Evolutionary conservation across 2,329 filamentous ascomycete genomes (phyloP).

Genomic region (Xylariaceae sp.): DNA sequence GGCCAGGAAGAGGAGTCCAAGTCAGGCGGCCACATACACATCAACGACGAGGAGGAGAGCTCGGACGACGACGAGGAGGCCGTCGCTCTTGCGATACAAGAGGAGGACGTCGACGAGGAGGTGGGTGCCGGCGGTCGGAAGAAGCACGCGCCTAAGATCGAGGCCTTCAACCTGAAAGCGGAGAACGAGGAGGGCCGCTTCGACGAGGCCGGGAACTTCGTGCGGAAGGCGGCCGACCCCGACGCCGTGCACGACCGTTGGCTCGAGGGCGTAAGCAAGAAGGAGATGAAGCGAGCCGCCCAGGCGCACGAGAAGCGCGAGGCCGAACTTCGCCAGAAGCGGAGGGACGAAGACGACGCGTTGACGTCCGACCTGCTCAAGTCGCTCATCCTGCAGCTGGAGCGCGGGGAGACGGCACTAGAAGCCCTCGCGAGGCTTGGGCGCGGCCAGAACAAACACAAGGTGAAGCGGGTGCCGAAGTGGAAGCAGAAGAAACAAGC

Average conservation of each 20-base stretch:
- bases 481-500: constrained; percentile 68
- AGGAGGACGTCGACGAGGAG: constrained; percentile 78
- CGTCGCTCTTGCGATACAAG: constrained; percentile 67
- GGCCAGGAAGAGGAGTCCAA: constrained; percentile 73
- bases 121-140: constrained; percentile 87
- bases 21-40: constrained; percentile 64
- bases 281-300: constrained; percentile 82
- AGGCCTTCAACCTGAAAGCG: constrained; percentile 88
- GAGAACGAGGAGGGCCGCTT: constrained; percentile 93
- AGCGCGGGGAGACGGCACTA: constrained; percentile 77
- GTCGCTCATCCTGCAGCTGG: constrained; percentile 65
- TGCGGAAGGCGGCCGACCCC: constrained; percentile 82
- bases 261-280: constrained; percentile 88
- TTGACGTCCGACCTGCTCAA: constrained; percentile 69
- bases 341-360: constrained; percentile 68
- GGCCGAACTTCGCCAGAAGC: constrained; percentile 64
- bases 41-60: constrained; percentile 54
- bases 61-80: constrained; percentile 61
- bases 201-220: constrained; percentile 84
- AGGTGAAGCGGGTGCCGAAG: constrained; percentile 46
- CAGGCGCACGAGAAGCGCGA: constrained; percentile 84
- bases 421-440: constrained; percentile 82
- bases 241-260: constrained; percentile 88
- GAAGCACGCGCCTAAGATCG: constrained; percentile 85
- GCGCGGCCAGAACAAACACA: constrained; percentile 56